These are phyloP conservation scores for Cokeromyces recurvatus DNA, from an alignment of 371 early-diverging fungal species.

Conservation along the genomic window DNA sequence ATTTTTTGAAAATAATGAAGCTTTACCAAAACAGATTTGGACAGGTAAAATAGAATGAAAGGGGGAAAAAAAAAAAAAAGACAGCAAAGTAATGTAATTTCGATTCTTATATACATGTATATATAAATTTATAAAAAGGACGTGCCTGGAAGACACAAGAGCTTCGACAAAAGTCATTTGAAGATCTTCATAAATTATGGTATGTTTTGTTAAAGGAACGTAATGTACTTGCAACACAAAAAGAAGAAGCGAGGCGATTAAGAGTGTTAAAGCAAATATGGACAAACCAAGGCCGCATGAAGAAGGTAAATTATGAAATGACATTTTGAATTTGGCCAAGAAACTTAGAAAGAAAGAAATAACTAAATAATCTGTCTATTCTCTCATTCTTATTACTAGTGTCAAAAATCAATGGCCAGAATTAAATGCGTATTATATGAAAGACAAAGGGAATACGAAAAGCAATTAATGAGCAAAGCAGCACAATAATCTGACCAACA, in stretches of 20 bases:
- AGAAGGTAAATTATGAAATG: slow-evolving; percentile 52
- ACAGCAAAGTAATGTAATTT: too few relatives aligned
- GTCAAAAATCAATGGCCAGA: slow-evolving; percentile 90
- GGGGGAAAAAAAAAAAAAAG: not conserved
- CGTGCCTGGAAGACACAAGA: slow-evolving; percentile 91
- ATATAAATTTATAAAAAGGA: slow-evolving; percentile 51
- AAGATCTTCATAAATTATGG: slow-evolving; percentile 97
- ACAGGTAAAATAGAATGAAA: slow-evolving; percentile 48
- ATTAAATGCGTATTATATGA: slow-evolving; percentile 91
- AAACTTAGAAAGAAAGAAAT: too few relatives aligned
- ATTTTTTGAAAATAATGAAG: slow-evolving; percentile 80
- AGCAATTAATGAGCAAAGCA: slow-evolving; percentile 16
- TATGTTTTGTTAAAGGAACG: slow-evolving; percentile 92
- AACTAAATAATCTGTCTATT: too few relatives aligned
- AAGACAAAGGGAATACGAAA: slow-evolving; percentile 69
- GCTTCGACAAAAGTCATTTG: slow-evolving; percentile 89
- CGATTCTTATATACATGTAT: not conserved
- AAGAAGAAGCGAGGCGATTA: slow-evolving; percentile 76
- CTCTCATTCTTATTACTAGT: slow-evolving; percentile 35
- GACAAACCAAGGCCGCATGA: slow-evolving; percentile 67
- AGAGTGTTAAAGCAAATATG: slow-evolving; percentile 59
- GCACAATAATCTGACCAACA: not conserved
- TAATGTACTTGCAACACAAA: slow-evolving; percentile 86
- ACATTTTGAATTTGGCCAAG: not conserved
- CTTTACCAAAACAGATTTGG: slow-evolving; percentile 60